Percentiles rank a stretch among this genome's conserved stretches.
Conservation (phyloP, 257 asterid species). For the Solanum pimpinellifolium region DNA sequence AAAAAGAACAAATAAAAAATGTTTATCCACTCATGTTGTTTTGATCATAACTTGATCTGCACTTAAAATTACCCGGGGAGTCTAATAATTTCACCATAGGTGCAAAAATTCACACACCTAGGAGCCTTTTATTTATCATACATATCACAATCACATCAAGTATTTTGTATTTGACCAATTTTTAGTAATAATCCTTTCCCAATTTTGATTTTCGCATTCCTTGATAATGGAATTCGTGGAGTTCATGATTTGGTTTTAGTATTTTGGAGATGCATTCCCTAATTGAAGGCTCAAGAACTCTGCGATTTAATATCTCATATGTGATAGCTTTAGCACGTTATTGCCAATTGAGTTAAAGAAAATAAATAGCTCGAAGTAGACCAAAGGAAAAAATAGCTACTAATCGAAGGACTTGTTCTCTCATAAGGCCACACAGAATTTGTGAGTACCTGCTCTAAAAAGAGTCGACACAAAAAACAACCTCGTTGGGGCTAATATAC, state of each 20-base stretch:
- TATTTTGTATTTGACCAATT: constrained; percentile 74
- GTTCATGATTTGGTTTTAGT: constrained; percentile 27
- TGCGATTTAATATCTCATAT: constrained; percentile 36
- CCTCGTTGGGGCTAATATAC: constrained; percentile 72
- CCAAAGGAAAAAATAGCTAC: constrained; percentile 88
- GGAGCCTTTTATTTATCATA: constrained; percentile 24
- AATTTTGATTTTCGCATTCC: constrained; percentile 53
- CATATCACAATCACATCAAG: constrained; percentile 4
- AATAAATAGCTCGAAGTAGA: constrained; percentile 57
- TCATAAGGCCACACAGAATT: constrained; percentile 72
- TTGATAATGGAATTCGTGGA: constrained; percentile 22
- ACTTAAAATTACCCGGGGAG: constrained; percentile 43
- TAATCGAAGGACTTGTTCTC: constrained; percentile 50
- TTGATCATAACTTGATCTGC: constrained; percentile 11
- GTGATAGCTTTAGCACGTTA: constrained; percentile 45
- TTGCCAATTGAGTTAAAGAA: constrained; percentile 57
- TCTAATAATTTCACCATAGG: constrained; percentile 61
- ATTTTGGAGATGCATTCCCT: constrained; percentile 15
- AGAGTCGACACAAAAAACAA: constrained; percentile 57
- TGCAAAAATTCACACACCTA: constrained; percentile 54
- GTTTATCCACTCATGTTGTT: neutral
- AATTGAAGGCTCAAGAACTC: constrained; percentile 24
- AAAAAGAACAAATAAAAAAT: neutral
- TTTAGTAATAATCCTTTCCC: constrained; percentile 56
- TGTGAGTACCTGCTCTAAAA: constrained; percentile 77